Percentiles rank a stretch among this genome's conserved stretches.
Evolutionary conservation across 1,139 yeast genomes (phyloP).

Genomic region (Meyerozyma elateridarum): DNA sequence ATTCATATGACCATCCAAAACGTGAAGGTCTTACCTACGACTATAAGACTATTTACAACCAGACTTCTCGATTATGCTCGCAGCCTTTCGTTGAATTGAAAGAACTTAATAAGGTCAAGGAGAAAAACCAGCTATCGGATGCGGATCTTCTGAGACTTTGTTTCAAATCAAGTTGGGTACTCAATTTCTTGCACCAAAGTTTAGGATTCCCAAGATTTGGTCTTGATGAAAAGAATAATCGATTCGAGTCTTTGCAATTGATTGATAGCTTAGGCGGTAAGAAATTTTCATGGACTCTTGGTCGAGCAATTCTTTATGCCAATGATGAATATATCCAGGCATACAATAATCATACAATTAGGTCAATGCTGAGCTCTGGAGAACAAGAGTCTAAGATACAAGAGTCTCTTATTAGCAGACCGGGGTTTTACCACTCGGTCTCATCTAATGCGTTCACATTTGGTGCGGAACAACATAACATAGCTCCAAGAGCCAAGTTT

Average conservation of each 20-base stretch:
- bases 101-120: slow-evolving; percentile 29
- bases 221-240: slow-evolving; percentile 29
- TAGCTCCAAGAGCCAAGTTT: slow-evolving; percentile 43
- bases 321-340: slow-evolving; percentile 43
- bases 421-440: slow-evolving; percentile 49
- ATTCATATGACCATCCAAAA: slow-evolving; percentile 21
- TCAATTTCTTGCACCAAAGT: slow-evolving; percentile 68
- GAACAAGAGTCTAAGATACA: background rate
- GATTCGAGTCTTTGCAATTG: slow-evolving; percentile 50
- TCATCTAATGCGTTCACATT: slow-evolving; percentile 42
- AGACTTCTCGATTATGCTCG: slow-evolving; percentile 46
- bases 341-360: slow-evolving; percentile 24
- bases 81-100: slow-evolving; percentile 36
- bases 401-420: slow-evolving; percentile 7
- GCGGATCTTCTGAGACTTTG: slow-evolving; percentile 20
- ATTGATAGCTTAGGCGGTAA: slow-evolving; percentile 61
- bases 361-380: slow-evolving; percentile 25
- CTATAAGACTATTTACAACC: slow-evolving; percentile 34
- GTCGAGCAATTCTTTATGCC: slow-evolving; percentile 67
- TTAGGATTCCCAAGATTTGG: slow-evolving; percentile 64
- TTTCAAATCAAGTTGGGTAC: slow-evolving; percentile 56
- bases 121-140: slow-evolving; percentile 25
- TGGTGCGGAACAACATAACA: slow-evolving; percentile 50
- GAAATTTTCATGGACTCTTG: slow-evolving; percentile 80
- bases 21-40: slow-evolving; percentile 21